Conservation (phyloP, 2,329 filamentous ascomycete species). For the Colletotrichum sp. region DNA sequence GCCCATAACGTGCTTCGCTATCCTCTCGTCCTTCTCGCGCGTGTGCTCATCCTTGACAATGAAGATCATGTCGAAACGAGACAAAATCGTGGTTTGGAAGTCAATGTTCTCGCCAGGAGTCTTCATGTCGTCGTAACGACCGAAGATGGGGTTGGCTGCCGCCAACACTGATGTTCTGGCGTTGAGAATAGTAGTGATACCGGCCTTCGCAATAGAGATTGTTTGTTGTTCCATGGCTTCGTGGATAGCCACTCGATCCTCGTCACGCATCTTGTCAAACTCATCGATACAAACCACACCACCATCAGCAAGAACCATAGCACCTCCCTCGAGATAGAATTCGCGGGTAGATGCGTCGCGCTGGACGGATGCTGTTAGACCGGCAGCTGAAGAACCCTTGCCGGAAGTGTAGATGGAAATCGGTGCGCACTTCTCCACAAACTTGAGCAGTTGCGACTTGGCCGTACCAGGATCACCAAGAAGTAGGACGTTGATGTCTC, state of each 20-base stretch:
- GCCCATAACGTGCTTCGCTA: constrained; percentile 95
- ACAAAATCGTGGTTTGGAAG: constrained; percentile 97
- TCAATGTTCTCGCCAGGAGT: constrained; percentile 98
- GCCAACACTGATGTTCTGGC: constrained; percentile 93
- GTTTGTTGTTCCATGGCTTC: constrained; percentile 99
- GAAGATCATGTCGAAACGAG: constrained; percentile 99
- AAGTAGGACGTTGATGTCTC: constrained; percentile 96
- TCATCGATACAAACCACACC: constrained; percentile 99
- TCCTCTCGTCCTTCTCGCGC: constrained; percentile 85
- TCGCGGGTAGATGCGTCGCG: constrained; percentile 90
- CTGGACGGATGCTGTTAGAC: constrained; percentile 96
- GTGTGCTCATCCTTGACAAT: constrained; percentile 97
- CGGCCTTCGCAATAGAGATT: constrained; percentile 97
- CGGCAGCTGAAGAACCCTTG: constrained; percentile 95
- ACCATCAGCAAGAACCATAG: constrained; percentile 96
- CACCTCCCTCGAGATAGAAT: constrained; percentile 97
- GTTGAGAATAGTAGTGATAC: constrained; percentile 97
- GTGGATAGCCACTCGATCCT: constrained; percentile 97
- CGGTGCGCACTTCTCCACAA: constrained; percentile 93
- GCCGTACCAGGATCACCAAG: constrained; percentile 98
- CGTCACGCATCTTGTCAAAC: constrained; percentile 99
- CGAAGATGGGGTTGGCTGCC: constrained; percentile 96
- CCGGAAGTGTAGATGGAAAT: constrained; percentile 99
- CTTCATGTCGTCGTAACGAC: constrained; percentile 97
- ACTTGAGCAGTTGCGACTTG: constrained; percentile 96